phyloP scores from a whole-genome alignment of 2,329 filamentous ascomycete species.

The Ascochyta rabiei region DNA sequence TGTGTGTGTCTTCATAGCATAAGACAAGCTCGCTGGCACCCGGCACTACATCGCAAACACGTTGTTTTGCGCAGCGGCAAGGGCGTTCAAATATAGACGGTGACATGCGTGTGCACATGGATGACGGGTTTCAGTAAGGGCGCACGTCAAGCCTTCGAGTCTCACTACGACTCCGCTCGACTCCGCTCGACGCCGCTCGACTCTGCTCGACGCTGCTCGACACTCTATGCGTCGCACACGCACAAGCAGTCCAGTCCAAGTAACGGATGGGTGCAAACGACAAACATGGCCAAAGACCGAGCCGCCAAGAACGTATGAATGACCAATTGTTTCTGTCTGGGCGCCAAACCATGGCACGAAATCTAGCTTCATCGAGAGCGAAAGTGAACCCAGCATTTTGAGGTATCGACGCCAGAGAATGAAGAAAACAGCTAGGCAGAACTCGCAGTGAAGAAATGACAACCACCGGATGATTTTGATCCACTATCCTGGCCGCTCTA shows the following conservation, averaged over 20 bases:
- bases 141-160: conserved; percentile 2
- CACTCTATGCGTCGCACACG: not conserved
- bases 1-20: conserved; percentile 1
- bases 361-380: conserved; percentile 9
- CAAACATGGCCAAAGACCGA: not conserved
- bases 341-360: conserved; percentile 16
- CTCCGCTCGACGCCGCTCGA: not conserved
- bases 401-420: conserved; percentile 3
- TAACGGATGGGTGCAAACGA: not conserved
- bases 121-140: conserved; percentile 16
- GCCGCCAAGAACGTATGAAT: not conserved
- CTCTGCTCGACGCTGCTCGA: not conserved
- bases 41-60: conserved; percentile 9
- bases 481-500: conserved; percentile 3
- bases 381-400: conserved; percentile 9
- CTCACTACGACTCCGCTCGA: not conserved
- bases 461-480: conserved; percentile 8
- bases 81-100: conserved; percentile 4
- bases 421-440: conserved; percentile 9
- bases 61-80: conserved; percentile 11
- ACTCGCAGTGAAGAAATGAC: conserved; percentile 7
- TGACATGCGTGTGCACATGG: conserved; percentile 13
- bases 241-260: not conserved
- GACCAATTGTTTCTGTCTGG: conserved; percentile 19
- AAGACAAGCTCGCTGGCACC: conserved; percentile 2